Conservation (phyloP, 495 filamentous ascomycete species). For the Penicillium turbatum region DNA sequence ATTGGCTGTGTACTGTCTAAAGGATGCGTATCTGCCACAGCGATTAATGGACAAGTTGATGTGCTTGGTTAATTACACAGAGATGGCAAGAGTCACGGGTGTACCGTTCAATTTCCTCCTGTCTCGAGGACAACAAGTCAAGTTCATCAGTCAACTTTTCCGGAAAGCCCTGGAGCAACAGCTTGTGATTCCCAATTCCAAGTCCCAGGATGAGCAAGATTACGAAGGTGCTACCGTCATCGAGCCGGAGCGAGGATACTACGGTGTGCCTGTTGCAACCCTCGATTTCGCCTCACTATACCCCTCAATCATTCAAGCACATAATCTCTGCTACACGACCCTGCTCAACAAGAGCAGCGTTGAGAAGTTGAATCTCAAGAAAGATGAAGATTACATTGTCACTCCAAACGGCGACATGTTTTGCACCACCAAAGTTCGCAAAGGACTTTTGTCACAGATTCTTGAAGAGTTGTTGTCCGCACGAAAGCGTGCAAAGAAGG, state of each 20-base stretch:
- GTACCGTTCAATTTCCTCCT: conserved; percentile 96
- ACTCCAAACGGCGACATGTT: conserved; percentile 95
- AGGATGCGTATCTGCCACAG: conserved; percentile 95
- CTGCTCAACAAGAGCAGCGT: conserved; percentile 76
- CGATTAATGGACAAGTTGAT: conserved; percentile 95
- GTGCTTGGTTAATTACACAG: conserved; percentile 95
- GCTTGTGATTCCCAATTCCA: conserved; percentile 86
- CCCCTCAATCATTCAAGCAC: conserved; percentile 97
- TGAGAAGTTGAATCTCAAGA: conserved; percentile 65
- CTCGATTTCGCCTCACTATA: conserved; percentile 99
- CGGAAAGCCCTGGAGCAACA: conserved; percentile 88
- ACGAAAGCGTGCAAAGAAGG: conserved; percentile 88
- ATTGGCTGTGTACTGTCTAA: conserved; percentile 93
- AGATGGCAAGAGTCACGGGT: conserved; percentile 99
- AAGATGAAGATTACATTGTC: conserved; percentile 92
- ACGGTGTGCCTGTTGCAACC: conserved; percentile 89
- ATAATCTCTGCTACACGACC: conserved; percentile 98
- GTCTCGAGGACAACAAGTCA: conserved; percentile 90
- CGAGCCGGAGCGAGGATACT: conserved; percentile 87
- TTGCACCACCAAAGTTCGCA: conserved; percentile 79
- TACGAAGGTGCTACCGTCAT: conserved; percentile 99
- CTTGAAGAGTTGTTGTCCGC: conserved; percentile 85
- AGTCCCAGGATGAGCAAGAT: conserved; percentile 64
- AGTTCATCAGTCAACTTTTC: conserved; percentile 96
- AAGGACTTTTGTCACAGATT: conserved; percentile 92